Evolutionary conservation across 2,329 filamentous ascomycete species (phyloP).

Genomic region (Microdochium trichocladiopsis): DNA sequence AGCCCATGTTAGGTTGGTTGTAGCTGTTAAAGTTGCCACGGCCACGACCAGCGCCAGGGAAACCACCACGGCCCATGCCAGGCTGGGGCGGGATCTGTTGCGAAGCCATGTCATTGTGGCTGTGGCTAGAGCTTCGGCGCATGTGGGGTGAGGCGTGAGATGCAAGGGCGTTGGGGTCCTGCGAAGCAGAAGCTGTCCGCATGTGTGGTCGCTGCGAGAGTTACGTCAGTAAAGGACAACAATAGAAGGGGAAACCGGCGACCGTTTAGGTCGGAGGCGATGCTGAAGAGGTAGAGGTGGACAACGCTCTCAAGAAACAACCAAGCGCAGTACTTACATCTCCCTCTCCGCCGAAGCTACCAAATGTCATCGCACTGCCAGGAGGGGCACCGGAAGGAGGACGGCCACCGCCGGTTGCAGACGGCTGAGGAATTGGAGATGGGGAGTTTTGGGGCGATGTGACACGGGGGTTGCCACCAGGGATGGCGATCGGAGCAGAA

Average conservation of each 20-base stretch:
- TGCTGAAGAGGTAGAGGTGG: too few species aligned
- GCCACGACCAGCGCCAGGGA: slow-evolving; percentile 40
- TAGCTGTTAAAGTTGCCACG: slow-evolving; percentile 42
- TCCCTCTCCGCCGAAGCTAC: slow-evolving; percentile 74
- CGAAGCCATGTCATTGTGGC: slow-evolving; percentile 65
- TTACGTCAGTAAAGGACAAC: slow-evolving; percentile 14
- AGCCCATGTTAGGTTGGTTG: slow-evolving; percentile 38
- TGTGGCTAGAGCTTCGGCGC: slow-evolving; percentile 78
- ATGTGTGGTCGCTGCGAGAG: slow-evolving; percentile 51
- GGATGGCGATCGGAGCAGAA: slow-evolving; percentile 55
- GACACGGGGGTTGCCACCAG: slow-evolving; percentile 60
- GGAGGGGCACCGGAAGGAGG: slow-evolving; percentile 71
- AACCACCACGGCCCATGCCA: slow-evolving; percentile 51
- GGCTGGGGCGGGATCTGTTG: slow-evolving; percentile 41
- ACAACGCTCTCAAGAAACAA: too few species aligned
- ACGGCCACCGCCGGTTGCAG: slow-evolving; percentile 70
- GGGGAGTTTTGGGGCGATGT: slow-evolving; percentile 84
- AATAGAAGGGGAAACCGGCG: slow-evolving; percentile 9
- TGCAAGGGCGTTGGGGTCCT: slow-evolving; percentile 52
- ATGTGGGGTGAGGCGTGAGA: slow-evolving; percentile 65
- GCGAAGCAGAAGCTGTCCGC: slow-evolving; percentile 57
- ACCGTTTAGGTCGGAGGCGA: too few species aligned
- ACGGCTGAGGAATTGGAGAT: slow-evolving; percentile 85
- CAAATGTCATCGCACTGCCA: slow-evolving; percentile 67
- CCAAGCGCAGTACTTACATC: slow-evolving; percentile 53